Evolutionary conservation across 257 asterid species (phyloP).

Genomic region (Solanum paucissectum): DNA sequence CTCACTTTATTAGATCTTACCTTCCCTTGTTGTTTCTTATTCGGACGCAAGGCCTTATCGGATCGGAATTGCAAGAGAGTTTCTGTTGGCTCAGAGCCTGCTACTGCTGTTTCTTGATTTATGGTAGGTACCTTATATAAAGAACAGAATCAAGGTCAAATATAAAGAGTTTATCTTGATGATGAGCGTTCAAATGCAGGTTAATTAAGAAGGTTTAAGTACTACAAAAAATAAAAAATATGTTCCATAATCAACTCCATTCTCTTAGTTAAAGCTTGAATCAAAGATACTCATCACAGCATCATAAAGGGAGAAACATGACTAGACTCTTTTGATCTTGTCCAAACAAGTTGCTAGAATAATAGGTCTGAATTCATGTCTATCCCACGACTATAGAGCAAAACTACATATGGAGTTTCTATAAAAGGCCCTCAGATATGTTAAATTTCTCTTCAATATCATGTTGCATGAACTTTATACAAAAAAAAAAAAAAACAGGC

Average conservation of each 20-base stretch:
- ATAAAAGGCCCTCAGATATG: not conserved
- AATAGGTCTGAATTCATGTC: not conserved
- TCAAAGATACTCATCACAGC: not conserved
- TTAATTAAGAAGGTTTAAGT: not conserved
- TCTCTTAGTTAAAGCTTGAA: not conserved
- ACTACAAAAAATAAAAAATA: not conserved
- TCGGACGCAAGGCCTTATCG: conserved; percentile 31
- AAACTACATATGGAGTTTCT: not conserved
- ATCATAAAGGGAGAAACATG: not conserved
- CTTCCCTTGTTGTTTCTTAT: conserved; percentile 30
- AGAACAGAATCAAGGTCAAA: not conserved
- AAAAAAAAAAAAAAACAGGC: not conserved
- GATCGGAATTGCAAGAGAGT: conserved; percentile 43
- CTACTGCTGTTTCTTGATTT: conserved; percentile 34
- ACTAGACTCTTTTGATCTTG: not conserved
- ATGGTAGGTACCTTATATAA: not conserved
- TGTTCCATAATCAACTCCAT: not conserved
- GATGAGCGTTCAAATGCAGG: not conserved
- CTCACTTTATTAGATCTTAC: not conserved
- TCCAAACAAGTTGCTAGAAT: not conserved
- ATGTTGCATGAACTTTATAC: not conserved
- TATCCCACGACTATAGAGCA: not conserved
- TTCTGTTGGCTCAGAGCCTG: conserved; percentile 29
- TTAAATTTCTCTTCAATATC: not conserved
- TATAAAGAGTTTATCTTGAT: not conserved